Base-by-base conservation (phyloP, 208 protist genomes). In the Leishmania aethiopica region DNA sequence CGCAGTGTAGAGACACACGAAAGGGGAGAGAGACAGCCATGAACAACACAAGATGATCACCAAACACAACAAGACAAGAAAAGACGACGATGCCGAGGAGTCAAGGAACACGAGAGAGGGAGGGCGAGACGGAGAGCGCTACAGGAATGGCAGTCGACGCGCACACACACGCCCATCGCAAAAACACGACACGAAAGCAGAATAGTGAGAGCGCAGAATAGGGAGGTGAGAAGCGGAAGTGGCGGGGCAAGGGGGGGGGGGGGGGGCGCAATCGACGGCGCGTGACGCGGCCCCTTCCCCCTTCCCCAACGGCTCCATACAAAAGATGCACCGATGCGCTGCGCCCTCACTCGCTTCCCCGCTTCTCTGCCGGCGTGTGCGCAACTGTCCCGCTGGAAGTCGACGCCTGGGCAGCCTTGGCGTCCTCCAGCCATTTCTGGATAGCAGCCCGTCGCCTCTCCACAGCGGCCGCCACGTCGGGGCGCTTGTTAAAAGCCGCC, bases 401-500 rank as follows among this genome's bases (percentile, higher is more conserved):
- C 37, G 37, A 86, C 66, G 37, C 66, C 57, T 82, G 83, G n/a
- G 80, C 79, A n/a, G 74, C 73, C 81, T 89, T 90, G 8, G 81
- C 80, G 51, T 89, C 88, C 8, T 69, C 80, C 7, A 95, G 59
- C 93, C 95, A 98, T 45, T 82, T 88, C 22, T 83, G 72, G 75
- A 98, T 93, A 15, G 86, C 86, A 37, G 78, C 81, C 88, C 92
- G 72, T n/a, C 94, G 86, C 64, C 86, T 75, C 79, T 92, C 67
- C 40, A 90, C 83, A 15, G 90, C 91, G 40, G 83, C 82, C 45
- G 59, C 78, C 22, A 98, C 89, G 47, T 95, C 95, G 6, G 92
- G 88, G 1, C 91, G 87, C 64, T 81, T 73, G 86, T 98, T 98
- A 80, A 96, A 98, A 25, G 84, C 90, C 49, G 90, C 86, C 70